These are phyloP conservation scores for Protoeuglena noctilucae DNA, from an alignment of 139 green algal genomes.

Conservation along the genomic window DNA sequence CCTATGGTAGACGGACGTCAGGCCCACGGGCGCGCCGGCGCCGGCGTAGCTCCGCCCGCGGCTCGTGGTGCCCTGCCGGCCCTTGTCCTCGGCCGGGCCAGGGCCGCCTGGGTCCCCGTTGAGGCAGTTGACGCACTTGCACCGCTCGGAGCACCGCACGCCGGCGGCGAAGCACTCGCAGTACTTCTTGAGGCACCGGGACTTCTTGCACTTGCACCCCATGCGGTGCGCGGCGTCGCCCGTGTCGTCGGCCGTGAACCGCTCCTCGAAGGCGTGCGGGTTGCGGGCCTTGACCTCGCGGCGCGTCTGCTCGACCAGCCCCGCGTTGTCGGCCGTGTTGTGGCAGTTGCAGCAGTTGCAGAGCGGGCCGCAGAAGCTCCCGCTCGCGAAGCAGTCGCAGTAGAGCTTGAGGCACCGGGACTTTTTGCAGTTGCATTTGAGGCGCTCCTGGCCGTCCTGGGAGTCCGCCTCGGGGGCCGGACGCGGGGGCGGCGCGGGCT, in stretches of 20 bases:
- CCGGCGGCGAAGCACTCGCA: constrained; percentile 12
- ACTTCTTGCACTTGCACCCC: constrained; percentile 12
- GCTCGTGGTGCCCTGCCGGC: too few species aligned
- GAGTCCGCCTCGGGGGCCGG: too few species aligned
- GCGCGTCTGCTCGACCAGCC: background rate
- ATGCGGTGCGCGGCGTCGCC: constrained; percentile 6
- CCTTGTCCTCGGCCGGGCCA: too few species aligned
- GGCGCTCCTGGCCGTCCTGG: too few species aligned
- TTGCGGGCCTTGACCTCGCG: constrained; percentile 1
- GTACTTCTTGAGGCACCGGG: constrained; percentile 13
- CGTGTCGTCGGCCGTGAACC: background rate
- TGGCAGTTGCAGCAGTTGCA: background rate
- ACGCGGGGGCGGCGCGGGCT: too few species aligned
- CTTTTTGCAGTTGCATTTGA: constrained; percentile 18
- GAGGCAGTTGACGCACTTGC: constrained; percentile 6
- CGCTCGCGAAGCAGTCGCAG: constrained; percentile 11
- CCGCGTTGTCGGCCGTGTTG: background rate
- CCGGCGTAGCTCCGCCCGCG: too few species aligned
- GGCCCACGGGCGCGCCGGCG: too few species aligned
- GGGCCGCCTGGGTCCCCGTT: too few species aligned
- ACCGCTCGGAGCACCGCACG: constrained; percentile 6
- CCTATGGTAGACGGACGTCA: too few species aligned
- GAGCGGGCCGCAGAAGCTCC: background rate
- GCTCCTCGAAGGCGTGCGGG: background rate
- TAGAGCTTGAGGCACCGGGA: constrained; percentile 15